Conservation (phyloP, 2,329 filamentous ascomycete genomes). For the Calycina herbarum region DNA sequence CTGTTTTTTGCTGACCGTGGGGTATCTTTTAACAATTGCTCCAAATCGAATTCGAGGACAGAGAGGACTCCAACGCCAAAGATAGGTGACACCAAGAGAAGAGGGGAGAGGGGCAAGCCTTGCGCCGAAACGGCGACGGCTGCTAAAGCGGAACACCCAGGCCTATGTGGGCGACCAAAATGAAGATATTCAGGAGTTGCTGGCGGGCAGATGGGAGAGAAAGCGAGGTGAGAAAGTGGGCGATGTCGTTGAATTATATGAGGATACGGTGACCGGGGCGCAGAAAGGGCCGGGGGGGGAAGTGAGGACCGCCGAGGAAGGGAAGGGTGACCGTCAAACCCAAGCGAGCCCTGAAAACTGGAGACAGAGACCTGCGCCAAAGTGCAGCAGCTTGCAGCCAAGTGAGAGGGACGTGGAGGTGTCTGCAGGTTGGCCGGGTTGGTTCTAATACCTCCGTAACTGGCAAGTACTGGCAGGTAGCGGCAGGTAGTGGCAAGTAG, state of each 20-base stretch:
- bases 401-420: not conserved
- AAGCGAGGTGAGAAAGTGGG: slow-evolving; percentile 29
- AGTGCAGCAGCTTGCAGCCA: not conserved
- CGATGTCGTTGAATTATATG: slow-evolving; percentile 28
- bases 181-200: slow-evolving; percentile 27
- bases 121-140: slow-evolving; percentile 39
- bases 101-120: slow-evolving; percentile 34
- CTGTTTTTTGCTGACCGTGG: slow-evolving; percentile 10
- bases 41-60: slow-evolving; percentile 31
- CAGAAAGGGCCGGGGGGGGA: no score
- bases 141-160: slow-evolving; percentile 37
- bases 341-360: slow-evolving; percentile 4
- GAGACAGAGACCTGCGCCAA: slow-evolving; percentile 6
- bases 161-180: slow-evolving; percentile 37
- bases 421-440: not conserved
- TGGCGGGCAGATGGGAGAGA: slow-evolving; percentile 22
- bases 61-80: slow-evolving; percentile 34
- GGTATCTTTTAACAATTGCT: slow-evolving; percentile 26
- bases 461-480: not conserved
- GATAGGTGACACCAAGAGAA: slow-evolving; percentile 29
- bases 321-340: not conserved
- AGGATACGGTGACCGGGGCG: slow-evolving; percentile 28
- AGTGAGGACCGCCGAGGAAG: not conserved
- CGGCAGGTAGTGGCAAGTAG: not conserved
- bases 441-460: not conserved